Conservation (phyloP, 352 stramenopile genomes). For the Phytophthora macrochlamydospora region DNA sequence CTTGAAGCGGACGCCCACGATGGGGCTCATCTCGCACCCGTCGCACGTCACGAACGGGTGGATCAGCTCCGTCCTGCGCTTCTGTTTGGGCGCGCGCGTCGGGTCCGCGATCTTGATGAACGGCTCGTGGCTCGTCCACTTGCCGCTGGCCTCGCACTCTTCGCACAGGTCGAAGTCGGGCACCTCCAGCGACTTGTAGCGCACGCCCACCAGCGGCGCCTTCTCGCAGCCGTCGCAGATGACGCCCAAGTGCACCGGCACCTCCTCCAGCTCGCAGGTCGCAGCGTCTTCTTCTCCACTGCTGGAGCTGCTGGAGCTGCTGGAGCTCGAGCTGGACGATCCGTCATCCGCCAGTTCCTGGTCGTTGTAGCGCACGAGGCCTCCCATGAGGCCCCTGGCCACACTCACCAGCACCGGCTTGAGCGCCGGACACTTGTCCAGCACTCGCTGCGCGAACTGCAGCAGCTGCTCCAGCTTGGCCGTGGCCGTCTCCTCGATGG, state of each 20-base stretch:
- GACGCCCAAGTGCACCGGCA: constrained; percentile 41
- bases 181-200: constrained; percentile 82
- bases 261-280: constrained; percentile 16
- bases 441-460: constrained; percentile 43
- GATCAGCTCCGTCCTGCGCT: constrained; percentile 31
- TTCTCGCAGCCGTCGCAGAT: constrained; percentile 66
- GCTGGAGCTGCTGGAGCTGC: constrained; percentile 21
- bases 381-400: constrained; percentile 44
- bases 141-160: constrained; percentile 62
- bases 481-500: constrained; percentile 40
- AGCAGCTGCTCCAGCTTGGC: constrained; percentile 42
- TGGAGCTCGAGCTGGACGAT: constrained; percentile 33
- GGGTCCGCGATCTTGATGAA: constrained; percentile 87
- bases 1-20: constrained; percentile 74
- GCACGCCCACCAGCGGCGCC: constrained; percentile 57
- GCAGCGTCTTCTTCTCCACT: constrained; percentile 13
- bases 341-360: constrained; percentile 29
- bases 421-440: constrained; percentile 46
- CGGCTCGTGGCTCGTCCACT: constrained; percentile 52
- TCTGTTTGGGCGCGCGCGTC: constrained; percentile 50
- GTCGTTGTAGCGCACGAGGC: constrained; percentile 43
- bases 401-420: constrained; percentile 50
- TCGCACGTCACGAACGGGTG: constrained; percentile 65
- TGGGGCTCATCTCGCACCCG: constrained; percentile 63
- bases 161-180: constrained; percentile 83